Percentiles rank a stretch among this genome's conserved stretches.
phyloP scores from a whole-genome alignment of 805 yeast genomes.

The Candida vaughaniae region DNA sequence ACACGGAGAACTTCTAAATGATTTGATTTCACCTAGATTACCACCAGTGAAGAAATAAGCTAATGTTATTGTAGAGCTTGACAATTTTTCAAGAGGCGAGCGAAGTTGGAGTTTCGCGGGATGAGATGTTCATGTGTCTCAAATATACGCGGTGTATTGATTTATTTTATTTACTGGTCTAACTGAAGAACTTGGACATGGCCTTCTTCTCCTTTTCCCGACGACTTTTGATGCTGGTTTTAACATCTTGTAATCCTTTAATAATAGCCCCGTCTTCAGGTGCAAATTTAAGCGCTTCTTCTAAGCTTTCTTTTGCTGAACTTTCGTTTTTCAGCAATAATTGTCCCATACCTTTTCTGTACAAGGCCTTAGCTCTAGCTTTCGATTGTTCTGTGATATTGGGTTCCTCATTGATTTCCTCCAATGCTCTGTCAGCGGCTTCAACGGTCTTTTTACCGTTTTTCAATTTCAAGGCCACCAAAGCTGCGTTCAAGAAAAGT shows the following conservation, averaged over 20 bases:
- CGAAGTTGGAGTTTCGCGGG: constrained; percentile 7
- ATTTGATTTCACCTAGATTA: not conserved
- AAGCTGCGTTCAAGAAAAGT: constrained; percentile 67
- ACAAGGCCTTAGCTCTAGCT: constrained; percentile 79
- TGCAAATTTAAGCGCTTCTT: constrained; percentile 59
- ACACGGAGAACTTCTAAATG: constrained; percentile 3
- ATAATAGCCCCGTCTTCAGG: constrained; percentile 74
- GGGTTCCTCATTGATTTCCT: constrained; percentile 56
- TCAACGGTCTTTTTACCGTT: constrained; percentile 53
- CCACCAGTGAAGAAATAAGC: constrained; percentile 6
- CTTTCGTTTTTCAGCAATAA: constrained; percentile 64
- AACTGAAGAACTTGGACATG: constrained; percentile 62
- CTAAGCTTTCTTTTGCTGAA: constrained; percentile 63
- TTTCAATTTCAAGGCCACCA: constrained; percentile 66
- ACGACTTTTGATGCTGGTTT: constrained; percentile 49
- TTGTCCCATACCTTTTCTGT: constrained; percentile 81
- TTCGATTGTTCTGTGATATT: constrained; percentile 42
- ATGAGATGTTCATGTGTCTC: constrained; percentile 8
- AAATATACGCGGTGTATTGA: constrained; percentile 6
- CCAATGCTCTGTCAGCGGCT: constrained; percentile 67
- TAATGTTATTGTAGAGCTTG: constrained; percentile 3
- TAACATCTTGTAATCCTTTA: constrained; percentile 62
- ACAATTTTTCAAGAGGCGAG: constrained; percentile 12
- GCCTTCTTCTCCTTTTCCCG: constrained; percentile 72
- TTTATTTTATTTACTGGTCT: constrained; percentile 1